Conservation (phyloP, 306 rosid species). For the Luffa acutangula region DNA sequence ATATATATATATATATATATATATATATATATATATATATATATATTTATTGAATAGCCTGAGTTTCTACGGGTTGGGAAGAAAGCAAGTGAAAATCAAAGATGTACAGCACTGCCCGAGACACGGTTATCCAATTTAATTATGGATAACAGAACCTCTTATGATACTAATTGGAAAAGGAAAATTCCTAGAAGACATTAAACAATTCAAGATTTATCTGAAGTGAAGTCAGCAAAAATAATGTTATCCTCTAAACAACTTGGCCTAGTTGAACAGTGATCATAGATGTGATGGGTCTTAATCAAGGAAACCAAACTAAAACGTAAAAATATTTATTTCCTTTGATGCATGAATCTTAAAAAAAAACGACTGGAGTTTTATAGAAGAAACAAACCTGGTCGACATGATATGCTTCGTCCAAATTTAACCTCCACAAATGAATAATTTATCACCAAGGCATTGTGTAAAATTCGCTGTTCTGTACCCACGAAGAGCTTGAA, state of each 20-base stretch:
- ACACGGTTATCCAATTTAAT: not conserved
- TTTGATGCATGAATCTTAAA: not conserved
- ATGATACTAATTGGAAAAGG: not conserved
- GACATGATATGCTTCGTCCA: constrained; percentile 1
- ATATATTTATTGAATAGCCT: not conserved
- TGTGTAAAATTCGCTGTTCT: not conserved
- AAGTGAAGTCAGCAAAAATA: not conserved
- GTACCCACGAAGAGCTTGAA: not conserved
- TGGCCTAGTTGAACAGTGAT: not conserved
- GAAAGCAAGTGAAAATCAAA: not conserved
- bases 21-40: no score
- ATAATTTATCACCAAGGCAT: not conserved
- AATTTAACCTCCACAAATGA: not conserved
- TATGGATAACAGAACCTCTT: not conserved
- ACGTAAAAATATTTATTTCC: not conserved
- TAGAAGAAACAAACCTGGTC: not conserved
- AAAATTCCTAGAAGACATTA: not conserved
- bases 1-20: no score
- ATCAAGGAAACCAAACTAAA: not conserved
- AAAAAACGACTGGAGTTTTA: not conserved
- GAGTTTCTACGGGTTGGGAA: not conserved
- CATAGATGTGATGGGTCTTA: not conserved
- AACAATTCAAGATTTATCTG: not conserved
- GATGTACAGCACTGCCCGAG: no score
- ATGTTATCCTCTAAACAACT: not conserved